Base-by-base conservation (phyloP, 2,329 filamentous ascomycete genomes). In the Remersonia thermophila region DNA sequence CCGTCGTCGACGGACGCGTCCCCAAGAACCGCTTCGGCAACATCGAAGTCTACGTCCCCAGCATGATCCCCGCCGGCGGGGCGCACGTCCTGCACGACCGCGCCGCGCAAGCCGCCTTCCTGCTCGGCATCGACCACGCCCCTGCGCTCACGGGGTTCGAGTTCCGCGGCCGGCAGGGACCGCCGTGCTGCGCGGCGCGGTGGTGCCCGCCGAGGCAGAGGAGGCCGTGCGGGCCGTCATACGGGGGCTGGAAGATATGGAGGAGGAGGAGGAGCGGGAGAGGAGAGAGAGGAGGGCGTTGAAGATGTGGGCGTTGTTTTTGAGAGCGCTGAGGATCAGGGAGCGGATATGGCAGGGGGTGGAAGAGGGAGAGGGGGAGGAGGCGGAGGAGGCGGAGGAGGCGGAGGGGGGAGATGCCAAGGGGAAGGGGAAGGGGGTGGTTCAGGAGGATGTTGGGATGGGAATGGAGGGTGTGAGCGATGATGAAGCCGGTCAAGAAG, bases 1-100 rank as follows among this genome's bases (percentile, higher is more conserved):
- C 85, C 0, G 78, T 96, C 1, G 65, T 82, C 3, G 61, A 77
- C 35, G 87, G 86, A 0, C 65, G 67, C 10, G 71, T 96, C 2
- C 89, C 91, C 0, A 89, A 84, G 59, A 98, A 98, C 53, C 78
- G 80, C 13, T 98, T 85, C 56, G 86, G 86, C 9, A 98, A 98
- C 52, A 79, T 96, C 40, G 91, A 96, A 51, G 72, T 93, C 27
- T 96, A 89, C 54, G 86, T 94, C 9, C 79, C 84, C 0, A 84
- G 77, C 43, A 96, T 98, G 91, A 68, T 96, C 1, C 91, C 91
- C 0, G 59, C 62, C 28, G 89, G 91, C 0, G 87, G 83, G 2
- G 69, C 76, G 2, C 85, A 96, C 55, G 63, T 96, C 16, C 50
- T 57, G 5, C 60, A 67, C 39, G 60, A 69, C 32, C 51, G 79